Evolutionary conservation across 129 eudicot genomes (phyloP), one percentile per base, ranked within the genome.

Genomic region (Escallonia herrerae): DNA sequence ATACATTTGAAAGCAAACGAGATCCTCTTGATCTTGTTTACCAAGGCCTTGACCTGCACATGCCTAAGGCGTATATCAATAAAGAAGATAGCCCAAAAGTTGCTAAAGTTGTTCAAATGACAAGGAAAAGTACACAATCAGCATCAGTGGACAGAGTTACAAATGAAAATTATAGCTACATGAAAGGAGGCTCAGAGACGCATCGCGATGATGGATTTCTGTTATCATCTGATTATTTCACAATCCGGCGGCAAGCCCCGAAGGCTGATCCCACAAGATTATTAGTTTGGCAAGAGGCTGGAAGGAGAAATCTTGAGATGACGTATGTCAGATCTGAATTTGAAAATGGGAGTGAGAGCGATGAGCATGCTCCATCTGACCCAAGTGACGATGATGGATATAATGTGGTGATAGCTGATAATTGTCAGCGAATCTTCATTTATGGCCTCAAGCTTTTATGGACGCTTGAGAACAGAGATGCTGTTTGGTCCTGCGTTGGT

Each of bases 401-500:
- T 76, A 93, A 93, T 67, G 96, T 89, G 60, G 96, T 89, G 64
- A 93, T 86, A 64, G 99, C 99, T 76, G 99, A 93, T 77, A 93
- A 86, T 64, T 93, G 99, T 78, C 91, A 78, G 67, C 87, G 96
- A 0, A 74, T 89, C 39, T 86, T 86, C 79, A 95, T 93, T 56
- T 93, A 86, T 76, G 99, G 99, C 69, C 79, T 93, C 57, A 93
- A 93, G 91, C 90, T 93, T 62, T 74, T 93, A 49, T 93, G 99
- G 99, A 93, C 85, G 7, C 74, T 88, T 70, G 96, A 89, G 69
- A 93, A 93, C 63, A 74, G 99, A 73, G 87, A 93, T 74, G 99
- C 99, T 83, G 99, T 93, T 83, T 93, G 99, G 99, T 93, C 99
- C 44, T 93, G 95, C 85, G 99, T 93, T 50, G 99, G 99, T 86